A percentile compares a stretch with the other conserved stretches of the same genome.
These are phyloP conservation scores for Neofusicoccum laricinum DNA, from an alignment of 2,329 filamentous ascomycete species.

Conservation along the genomic window DNA sequence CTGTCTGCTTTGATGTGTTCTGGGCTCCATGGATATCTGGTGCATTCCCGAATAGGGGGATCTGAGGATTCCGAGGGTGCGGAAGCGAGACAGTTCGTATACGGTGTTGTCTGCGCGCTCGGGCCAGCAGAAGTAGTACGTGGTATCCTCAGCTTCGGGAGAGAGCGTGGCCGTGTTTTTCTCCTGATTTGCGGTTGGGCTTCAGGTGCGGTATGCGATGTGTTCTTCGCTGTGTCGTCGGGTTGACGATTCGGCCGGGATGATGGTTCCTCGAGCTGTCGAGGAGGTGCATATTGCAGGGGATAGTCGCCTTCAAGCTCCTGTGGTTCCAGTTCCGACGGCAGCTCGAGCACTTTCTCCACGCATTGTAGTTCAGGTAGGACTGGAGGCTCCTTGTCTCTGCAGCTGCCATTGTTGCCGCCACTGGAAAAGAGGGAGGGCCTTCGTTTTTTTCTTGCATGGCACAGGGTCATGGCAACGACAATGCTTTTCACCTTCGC, in stretches of 20 bases:
- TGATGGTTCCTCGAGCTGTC: too few species aligned
- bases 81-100: background rate
- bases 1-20: background rate
- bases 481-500: background rate
- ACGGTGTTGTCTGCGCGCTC: background rate
- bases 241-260: too few species aligned
- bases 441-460: background rate
- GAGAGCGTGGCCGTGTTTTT: background rate
- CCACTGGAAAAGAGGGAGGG: background rate
- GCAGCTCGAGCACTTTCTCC: background rate
- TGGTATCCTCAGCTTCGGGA: background rate
- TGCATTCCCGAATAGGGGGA: background rate
- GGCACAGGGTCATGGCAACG: background rate
- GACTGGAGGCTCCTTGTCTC: background rate
- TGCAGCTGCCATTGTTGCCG: background rate
- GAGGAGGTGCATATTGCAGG: background rate
- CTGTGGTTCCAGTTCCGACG: background rate
- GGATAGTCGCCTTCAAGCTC: slow-evolving; percentile 1
- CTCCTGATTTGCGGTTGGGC: background rate
- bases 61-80: background rate
- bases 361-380: background rate
- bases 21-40: background rate
- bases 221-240: background rate
- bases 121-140: background rate
- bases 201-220: background rate